These are phyloP conservation scores for Lachnum nothofagi DNA, from an alignment of 2,329 filamentous ascomycete species.

Conservation along the genomic window DNA sequence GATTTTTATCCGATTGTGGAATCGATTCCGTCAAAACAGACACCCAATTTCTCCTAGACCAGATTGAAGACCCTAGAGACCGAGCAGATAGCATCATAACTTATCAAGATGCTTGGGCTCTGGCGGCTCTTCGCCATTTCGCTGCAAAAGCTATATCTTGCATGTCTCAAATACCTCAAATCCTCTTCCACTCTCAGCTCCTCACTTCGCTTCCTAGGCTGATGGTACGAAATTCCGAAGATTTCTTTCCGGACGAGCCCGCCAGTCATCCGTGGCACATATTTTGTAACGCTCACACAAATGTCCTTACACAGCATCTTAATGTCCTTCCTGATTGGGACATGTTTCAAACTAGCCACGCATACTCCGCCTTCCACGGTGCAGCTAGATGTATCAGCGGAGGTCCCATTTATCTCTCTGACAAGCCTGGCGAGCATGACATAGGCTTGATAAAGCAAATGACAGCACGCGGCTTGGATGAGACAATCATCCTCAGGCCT, in stretches of 20 bases:
- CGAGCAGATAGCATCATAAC: conserved; percentile 2
- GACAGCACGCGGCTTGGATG: conserved; percentile 4
- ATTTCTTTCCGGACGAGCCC: conserved; percentile 15
- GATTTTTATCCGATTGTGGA: conserved; percentile 12
- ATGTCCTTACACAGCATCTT: conserved; percentile 12
- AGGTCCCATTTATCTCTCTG: conserved; percentile 16
- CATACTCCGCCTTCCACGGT: conserved; percentile 11
- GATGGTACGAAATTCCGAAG: conserved; percentile 16
- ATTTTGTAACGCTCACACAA: conserved; percentile 13
- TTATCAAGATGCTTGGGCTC: conserved; percentile 12
- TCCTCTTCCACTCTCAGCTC: conserved; percentile 13
- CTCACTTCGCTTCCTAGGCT: neutral
- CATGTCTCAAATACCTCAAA: conserved; percentile 14
- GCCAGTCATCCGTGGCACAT: conserved; percentile 15
- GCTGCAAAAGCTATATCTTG: conserved; percentile 15
- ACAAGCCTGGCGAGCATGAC: conserved; percentile 10
- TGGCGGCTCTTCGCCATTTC: conserved; percentile 7
- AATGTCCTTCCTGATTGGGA: conserved; percentile 8
- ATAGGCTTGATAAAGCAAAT: conserved; percentile 4
- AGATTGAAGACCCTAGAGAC: conserved; percentile 2
- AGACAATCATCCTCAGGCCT: conserved; percentile 2
- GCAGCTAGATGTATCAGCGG: conserved; percentile 14
- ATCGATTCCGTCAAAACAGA: conserved; percentile 14
- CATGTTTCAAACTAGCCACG: conserved; percentile 16
- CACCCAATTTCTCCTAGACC: conserved; percentile 13